Conservation (phyloP, 306 rosid species). For the Prunus salicina region DNA sequence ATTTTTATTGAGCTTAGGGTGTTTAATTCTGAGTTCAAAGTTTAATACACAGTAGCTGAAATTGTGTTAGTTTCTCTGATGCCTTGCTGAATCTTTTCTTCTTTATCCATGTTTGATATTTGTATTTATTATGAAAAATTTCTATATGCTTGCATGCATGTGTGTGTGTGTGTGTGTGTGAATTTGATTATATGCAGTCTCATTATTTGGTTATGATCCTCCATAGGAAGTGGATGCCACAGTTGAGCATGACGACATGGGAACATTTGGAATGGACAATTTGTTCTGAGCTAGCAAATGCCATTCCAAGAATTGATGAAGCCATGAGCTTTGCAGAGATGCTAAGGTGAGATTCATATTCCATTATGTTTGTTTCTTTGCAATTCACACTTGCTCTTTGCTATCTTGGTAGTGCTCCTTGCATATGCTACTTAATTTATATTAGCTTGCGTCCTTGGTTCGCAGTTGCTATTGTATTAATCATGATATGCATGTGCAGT, state of each 20-base stretch:
- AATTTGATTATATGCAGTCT: not conserved
- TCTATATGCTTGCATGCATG: not conserved
- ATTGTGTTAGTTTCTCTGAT: too few species aligned
- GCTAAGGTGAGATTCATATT: constrained; percentile 63
- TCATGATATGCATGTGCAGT: too few species aligned
- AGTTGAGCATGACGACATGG: constrained; percentile 67
- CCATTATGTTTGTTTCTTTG: not conserved
- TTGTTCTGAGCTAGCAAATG: constrained; percentile 82
- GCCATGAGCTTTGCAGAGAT: constrained; percentile 99
- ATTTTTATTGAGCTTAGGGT: too few species aligned
- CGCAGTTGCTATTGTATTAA: too few species aligned
- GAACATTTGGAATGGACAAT: constrained; percentile 76
- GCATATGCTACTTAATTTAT: not conserved
- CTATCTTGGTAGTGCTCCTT: not conserved
- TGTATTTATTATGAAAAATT: not conserved
- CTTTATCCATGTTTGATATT: not conserved
- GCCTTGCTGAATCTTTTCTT: not conserved
- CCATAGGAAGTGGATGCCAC: constrained; percentile 93
- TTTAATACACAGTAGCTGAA: too few species aligned
- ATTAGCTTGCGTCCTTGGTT: not conserved
- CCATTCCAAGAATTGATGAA: constrained; percentile 98
- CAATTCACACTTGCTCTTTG: not conserved
- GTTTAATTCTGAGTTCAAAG: too few species aligned
- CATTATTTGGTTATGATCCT: constrained; percentile 15
- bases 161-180: not conserved